These are phyloP conservation scores for Phaseolus coccineus DNA, from an alignment of 331 rosid genomes.

Conservation along the genomic window DNA sequence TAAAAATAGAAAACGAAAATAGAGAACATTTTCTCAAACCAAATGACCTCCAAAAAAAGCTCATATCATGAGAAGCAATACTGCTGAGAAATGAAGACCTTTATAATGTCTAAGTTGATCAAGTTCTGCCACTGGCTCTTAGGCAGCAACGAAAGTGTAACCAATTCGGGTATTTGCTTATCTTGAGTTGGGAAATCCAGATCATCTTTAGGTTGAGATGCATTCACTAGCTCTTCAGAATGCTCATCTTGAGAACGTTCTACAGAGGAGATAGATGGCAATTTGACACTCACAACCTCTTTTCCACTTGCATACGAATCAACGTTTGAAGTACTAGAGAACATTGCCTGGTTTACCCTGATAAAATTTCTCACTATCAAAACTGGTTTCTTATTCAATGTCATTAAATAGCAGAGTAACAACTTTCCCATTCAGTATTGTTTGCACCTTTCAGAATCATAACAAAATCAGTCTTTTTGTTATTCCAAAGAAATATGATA, in stretches of 20 bases:
- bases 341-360: slow-evolving; percentile 92
- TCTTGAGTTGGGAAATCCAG: slow-evolving; percentile 46
- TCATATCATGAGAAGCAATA: slow-evolving; percentile 40
- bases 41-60: not conserved
- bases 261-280: slow-evolving; percentile 76
- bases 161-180: slow-evolving; percentile 83
- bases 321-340: slow-evolving; percentile 65
- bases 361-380: slow-evolving; percentile 43
- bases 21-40: not conserved
- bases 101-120: slow-evolving; percentile 86
- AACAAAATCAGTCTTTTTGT: slow-evolving; percentile 18
- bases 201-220: slow-evolving; percentile 50
- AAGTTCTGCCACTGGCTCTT: slow-evolving; percentile 98
- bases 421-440: slow-evolving; percentile 4
- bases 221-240: slow-evolving; percentile 47
- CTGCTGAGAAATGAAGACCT: slow-evolving; percentile 60
- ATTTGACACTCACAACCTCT: slow-evolving; percentile 72
- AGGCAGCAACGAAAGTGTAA: slow-evolving; percentile 90
- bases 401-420: slow-evolving; percentile 27
- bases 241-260: slow-evolving; percentile 60
- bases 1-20: not conserved
- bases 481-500: slow-evolving; percentile 23
- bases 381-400: slow-evolving; percentile 8
- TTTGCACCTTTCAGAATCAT: slow-evolving; percentile 33
- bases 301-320: slow-evolving; percentile 87